A percentile compares a stretch with the other conserved stretches of the same genome.
phyloP scores from a whole-genome alignment of 192 early-diverging fungal species.

The Coemansia sp. region DNA sequence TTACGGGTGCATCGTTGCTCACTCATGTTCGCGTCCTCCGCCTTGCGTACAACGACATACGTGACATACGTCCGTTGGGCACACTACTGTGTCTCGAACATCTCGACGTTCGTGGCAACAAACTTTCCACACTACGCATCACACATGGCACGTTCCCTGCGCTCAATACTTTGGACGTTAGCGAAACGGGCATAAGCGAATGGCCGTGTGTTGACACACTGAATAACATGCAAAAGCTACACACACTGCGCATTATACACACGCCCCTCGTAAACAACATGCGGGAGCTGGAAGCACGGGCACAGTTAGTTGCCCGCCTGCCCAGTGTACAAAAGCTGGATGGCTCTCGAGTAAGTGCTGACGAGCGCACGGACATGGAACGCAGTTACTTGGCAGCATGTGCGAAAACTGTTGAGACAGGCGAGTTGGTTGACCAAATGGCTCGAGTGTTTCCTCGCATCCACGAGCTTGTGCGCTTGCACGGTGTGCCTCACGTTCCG shows the following conservation, averaged over 20 bases:
- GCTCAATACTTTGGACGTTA: slow-evolving; percentile 24
- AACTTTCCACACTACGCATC: background rate
- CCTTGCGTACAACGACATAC: slow-evolving; percentile 30
- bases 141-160: background rate
- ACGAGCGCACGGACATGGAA: slow-evolving; percentile 52
- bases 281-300: background rate
- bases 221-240: background rate
- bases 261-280: slow-evolving; percentile 6
- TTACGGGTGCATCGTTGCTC: background rate
- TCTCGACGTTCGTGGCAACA: slow-evolving; percentile 36
- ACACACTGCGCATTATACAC: background rate
- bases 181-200: slow-evolving; percentile 9
- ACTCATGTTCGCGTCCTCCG: slow-evolving; percentile 19
- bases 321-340: slow-evolving; percentile 26
- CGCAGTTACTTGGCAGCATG: slow-evolving; percentile 22
- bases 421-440: background rate
- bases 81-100: slow-evolving; percentile 5
- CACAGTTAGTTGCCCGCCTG: slow-evolving; percentile 21
- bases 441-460: slow-evolving; percentile 14
- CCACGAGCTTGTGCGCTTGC: slow-evolving; percentile 14
- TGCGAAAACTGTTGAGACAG: background rate
- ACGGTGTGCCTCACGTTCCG: slow-evolving; percentile 14
- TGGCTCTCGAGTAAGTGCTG: slow-evolving; percentile 13
- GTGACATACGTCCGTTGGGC: slow-evolving; percentile 14
- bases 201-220: slow-evolving; percentile 13